Base-by-base conservation (phyloP, 176 grass and related monocot species). In the Oryza brachyantha region DNA sequence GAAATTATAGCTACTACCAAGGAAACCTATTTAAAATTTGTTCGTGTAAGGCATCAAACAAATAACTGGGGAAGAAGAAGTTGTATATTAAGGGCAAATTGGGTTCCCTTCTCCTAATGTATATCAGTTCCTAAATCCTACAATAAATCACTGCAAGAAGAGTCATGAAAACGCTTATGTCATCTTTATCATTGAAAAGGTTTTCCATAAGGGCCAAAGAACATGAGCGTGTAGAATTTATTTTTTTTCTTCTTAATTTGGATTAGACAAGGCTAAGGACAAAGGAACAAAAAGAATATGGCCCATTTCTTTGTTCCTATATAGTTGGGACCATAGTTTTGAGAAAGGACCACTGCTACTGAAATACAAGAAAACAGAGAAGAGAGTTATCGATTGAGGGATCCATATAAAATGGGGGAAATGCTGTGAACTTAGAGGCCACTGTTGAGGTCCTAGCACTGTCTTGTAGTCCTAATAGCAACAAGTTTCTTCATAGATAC, bases 381-480 rank as follows among this genome's bases (percentile, higher is more conserved):
- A 4, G 27, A 14, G 19, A 34, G 19, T 59, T 63, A 37, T 60
- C 76, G 46, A 80, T 50, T 60, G 52, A 76, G 54, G 50, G 16
- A 79, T 21, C 27, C 27, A 35, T 17, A 75, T 38, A 38, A 11
- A 72, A 82, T 36, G 22, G 29, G 19, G 61, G 46, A 28, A 57
- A 74, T 71, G 82, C 27, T 66, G 29, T 62, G 5, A 82, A 78
- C 32, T n/a, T 75, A 60, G 28, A 70, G 11, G 52, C 39, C 5
- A 10, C 22, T 75, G 19, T 22, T 69, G 57, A 66, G 40, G 61
- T 65, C 28, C 70, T 29, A 74, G 61, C 37, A 76, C 19, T 90
- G 79, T 79, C 27, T 71, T 66, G n/a, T 76, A 76, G 63, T 63
- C 69, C 52, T 54, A 84, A 74, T n/a, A 11, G 6, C 14, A 70